A percentile compares a stretch with the other conserved stretches of the same genome.
These are phyloP conservation scores for Cucumis cinereus DNA, from an alignment of 306 rosid genomes.

Conservation along the genomic window DNA sequence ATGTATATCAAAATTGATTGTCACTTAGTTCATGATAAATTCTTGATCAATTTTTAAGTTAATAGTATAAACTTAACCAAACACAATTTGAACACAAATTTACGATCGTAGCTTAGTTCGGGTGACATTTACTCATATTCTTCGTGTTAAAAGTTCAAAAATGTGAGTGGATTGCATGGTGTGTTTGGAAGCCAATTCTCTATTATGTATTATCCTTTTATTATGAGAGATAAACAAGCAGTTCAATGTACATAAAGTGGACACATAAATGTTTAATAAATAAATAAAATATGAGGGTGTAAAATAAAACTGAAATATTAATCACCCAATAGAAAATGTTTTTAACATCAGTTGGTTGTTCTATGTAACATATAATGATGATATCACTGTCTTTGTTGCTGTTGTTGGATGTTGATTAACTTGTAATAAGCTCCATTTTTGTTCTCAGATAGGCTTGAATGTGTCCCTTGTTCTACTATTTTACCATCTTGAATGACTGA, in stretches of 20 bases:
- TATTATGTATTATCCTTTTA: neutral
- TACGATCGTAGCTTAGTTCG: too few relatives aligned
- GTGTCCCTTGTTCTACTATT: slow-evolving; percentile 88
- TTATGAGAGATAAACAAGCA: slow-evolving; percentile 25
- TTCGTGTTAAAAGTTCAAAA: too few relatives aligned
- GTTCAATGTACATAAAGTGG: slow-evolving; percentile 1
- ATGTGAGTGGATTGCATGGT: neutral
- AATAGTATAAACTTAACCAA: too few relatives aligned
- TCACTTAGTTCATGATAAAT: too few relatives aligned
- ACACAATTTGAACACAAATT: too few relatives aligned
- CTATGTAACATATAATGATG: neutral
- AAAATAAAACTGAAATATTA: neutral
- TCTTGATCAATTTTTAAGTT: too few relatives aligned
- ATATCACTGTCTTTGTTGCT: slow-evolving; percentile 25
- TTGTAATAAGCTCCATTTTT: slow-evolving; percentile 67
- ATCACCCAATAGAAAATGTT: slow-evolving; percentile 7
- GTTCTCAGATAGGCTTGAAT: slow-evolving; percentile 60
- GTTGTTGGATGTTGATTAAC: slow-evolving; percentile 77
- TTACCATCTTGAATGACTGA: slow-evolving; percentile 81
- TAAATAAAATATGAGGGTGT: slow-evolving; percentile 1
- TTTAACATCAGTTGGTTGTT: neutral
- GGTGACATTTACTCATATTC: too few relatives aligned
- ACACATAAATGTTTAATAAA: slow-evolving; percentile 11
- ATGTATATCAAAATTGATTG: too few relatives aligned
- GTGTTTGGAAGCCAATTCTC: neutral